Evolutionary conservation across 108 stramenopile genomes (phyloP).

Genomic region (Pseudonitzschia pungens): DNA sequence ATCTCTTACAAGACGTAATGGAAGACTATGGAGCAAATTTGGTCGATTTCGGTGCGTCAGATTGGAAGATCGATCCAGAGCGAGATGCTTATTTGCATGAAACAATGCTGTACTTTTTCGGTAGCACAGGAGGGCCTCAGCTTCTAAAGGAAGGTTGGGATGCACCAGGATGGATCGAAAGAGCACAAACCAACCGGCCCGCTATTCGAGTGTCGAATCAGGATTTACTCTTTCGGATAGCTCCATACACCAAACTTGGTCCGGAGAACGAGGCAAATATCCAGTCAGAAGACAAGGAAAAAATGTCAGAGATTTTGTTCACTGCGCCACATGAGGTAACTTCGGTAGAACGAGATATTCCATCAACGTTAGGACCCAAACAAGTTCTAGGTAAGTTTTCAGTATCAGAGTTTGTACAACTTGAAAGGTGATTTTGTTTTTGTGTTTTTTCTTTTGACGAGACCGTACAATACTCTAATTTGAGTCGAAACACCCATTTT

Average conservation of each 20-base stretch:
- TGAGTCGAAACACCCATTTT: neutral
- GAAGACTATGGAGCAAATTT: conserved; percentile 61
- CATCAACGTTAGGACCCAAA: conserved; percentile 42
- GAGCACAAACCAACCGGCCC: conserved; percentile 48
- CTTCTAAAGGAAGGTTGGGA: conserved; percentile 52
- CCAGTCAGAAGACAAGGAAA: neutral
- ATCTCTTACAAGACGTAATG: conserved; percentile 53
- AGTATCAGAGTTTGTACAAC: neutral
- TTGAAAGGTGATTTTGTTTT: neutral
- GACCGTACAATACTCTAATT: neutral
- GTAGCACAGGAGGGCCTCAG: conserved; percentile 57
- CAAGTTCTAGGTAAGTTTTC: conserved; percentile 65
- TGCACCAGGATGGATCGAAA: conserved; percentile 74
- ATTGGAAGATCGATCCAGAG: conserved; percentile 78
- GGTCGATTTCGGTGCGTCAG: conserved; percentile 58
- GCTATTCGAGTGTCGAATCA: conserved; percentile 70
- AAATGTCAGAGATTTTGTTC: conserved; percentile 61
- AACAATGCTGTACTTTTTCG: conserved; percentile 90
- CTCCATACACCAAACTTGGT: neutral
- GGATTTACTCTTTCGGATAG: conserved; percentile 73
- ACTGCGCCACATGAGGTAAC: conserved; percentile 59
- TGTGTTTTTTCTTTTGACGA: too few relatives aligned
- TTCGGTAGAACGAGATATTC: conserved; percentile 28
- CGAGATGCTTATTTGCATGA: conserved; percentile 65
- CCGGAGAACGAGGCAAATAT: neutral